Base-by-base conservation (phyloP, 2,329 filamentous ascomycete species). In the Chaetomium strumarium region DNA sequence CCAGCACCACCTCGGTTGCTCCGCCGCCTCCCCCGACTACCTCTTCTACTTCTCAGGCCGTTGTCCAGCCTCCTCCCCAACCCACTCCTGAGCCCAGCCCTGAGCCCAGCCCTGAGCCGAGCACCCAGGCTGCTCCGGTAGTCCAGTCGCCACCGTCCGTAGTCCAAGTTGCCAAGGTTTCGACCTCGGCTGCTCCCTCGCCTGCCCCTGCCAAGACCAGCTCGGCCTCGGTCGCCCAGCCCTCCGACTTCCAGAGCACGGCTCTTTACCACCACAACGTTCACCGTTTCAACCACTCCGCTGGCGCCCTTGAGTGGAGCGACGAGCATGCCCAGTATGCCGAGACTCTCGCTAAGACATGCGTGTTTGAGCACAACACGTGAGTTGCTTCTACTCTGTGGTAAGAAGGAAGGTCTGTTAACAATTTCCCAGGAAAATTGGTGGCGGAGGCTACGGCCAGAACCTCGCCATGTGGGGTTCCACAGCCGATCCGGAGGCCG, bases 221-320 rank as follows among this genome's bases (percentile, higher is more conserved):
- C 38, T 45, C 52, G 41, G 51, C 55, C 12, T 45, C 58, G 3
- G 16, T 58, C 10, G 50, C 64, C 16, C 40, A 58, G 38, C 57
- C 62, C 33, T 53, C 59, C 41, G 66, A 67, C 59, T 64, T 62
- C 56, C 41, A 55, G 51, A 67, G 67, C 51, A 66, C 70, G 13
- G 76, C 77, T 46, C 63, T 92, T 46, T 75, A 84, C 62, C 81
- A 88, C 67, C 93, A 97, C 84, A 96, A 96, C 74, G 64, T 85
- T 49, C 88, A 93, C 72, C 91, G 93, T 58, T 68, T 76, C 65
- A 95, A 93, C 75, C 90, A 96, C 78, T 85, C 85, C 16, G 83
- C 82, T 34, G 65, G 70, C 19, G 77, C 73, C 41, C 66, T 96
- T 42, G 66, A 64, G 46, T 97, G 88, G 86, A 78, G 84, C 62